phyloP scores from a whole-genome alignment of 2,329 filamentous ascomycete species.

The Westerdykella ornata region DNA sequence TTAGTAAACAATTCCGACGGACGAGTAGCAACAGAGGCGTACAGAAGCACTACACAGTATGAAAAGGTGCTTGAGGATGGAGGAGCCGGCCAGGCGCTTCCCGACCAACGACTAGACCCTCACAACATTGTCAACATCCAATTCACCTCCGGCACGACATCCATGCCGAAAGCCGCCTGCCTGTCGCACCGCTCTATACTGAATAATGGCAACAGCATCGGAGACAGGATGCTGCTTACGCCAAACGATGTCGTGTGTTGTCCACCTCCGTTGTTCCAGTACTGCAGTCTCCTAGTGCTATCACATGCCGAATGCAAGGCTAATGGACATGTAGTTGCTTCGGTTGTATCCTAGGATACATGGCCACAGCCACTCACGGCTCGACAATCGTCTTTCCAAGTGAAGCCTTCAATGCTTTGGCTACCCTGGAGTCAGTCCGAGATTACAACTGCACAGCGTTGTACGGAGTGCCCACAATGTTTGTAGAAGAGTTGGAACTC shows the following conservation, averaged over 20 bases:
- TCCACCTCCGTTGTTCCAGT: conserved; percentile 52
- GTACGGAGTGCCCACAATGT: conserved; percentile 94
- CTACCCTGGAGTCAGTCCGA: conserved; percentile 59
- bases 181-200: conserved; percentile 79
- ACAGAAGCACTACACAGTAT: conserved; percentile 39
- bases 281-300: conserved; percentile 5
- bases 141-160: conserved; percentile 94
- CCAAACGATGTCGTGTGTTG: conserved; percentile 62
- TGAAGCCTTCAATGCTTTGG: conserved; percentile 76
- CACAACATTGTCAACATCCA: conserved; percentile 87
- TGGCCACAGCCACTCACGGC: conserved; percentile 84
- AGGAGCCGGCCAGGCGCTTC: conserved; percentile 38
- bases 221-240: conserved; percentile 73
- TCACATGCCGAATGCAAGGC: not conserved
- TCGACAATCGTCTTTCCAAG: conserved; percentile 76
- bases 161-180: conserved; percentile 83
- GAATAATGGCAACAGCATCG: conserved; percentile 86
- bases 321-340: conserved; percentile 56
- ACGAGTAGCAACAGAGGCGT: conserved; percentile 41
- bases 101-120: conserved; percentile 46
- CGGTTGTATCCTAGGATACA: conserved; percentile 85
- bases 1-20: conserved; percentile 69
- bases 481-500: conserved; percentile 76
- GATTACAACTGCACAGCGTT: conserved; percentile 61
- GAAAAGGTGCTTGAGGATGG: conserved; percentile 42